A percentile compares a stretch with the other conserved stretches of the same genome.
These are phyloP conservation scores for Proliferodiscus dingleyae DNA, from an alignment of 2,329 filamentous ascomycete genomes.

Conservation along the genomic window DNA sequence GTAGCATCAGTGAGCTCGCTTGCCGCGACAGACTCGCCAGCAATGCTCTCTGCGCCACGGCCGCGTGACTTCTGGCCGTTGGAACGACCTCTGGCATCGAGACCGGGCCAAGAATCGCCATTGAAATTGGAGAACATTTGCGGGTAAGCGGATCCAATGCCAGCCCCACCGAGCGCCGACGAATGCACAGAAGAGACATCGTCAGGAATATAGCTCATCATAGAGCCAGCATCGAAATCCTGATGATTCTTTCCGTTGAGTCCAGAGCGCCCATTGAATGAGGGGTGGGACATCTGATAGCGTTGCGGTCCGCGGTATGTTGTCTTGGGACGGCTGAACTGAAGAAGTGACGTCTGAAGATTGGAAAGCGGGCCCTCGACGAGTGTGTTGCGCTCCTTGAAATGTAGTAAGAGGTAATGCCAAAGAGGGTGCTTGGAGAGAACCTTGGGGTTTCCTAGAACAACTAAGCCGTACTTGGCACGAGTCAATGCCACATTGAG, in stretches of 20 bases:
- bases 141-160: conserved; percentile 76
- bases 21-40: conserved; percentile 87
- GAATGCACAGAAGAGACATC: conserved; percentile 96
- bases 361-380: conserved; percentile 95
- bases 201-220: conserved; percentile 93
- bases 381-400: conserved; percentile 93
- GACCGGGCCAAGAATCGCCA: conserved; percentile 76
- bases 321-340: conserved; percentile 91
- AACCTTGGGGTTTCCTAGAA: conserved; percentile 96
- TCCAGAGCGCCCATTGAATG: conserved; percentile 31
- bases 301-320: conserved; percentile 85
- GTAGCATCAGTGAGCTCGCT: conserved; percentile 85
- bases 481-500: conserved; percentile 95
- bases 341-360: conserved; percentile 88
- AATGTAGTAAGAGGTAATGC: conserved; percentile 92
- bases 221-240: conserved; percentile 68
- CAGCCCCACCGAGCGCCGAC: conserved; percentile 79
- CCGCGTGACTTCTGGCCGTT: conserved; percentile 63
- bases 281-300: conserved; percentile 71
- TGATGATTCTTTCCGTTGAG: conserved; percentile 31
- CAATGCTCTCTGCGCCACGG: conserved; percentile 69
- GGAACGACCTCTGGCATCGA: conserved; percentile 61
- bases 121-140: conserved; percentile 94
- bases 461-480: conserved; percentile 94
- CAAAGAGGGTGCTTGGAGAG: conserved; percentile 96